Conservation (phyloP, 1,284 basidiomycete genomes). For the Ustilago loliicola region DNA sequence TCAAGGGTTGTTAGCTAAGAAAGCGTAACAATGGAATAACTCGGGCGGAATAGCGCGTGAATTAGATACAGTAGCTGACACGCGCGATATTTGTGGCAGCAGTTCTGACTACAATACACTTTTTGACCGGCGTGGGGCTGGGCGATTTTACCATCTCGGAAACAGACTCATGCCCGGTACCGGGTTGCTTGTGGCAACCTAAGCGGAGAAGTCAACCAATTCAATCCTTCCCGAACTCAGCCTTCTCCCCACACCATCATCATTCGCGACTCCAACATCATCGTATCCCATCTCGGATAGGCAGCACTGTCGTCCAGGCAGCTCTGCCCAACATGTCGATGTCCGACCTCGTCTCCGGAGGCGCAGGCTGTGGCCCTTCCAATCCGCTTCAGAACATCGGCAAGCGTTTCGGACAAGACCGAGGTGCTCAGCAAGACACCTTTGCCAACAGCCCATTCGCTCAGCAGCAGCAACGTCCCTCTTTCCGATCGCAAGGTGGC, state of each 20-base stretch:
- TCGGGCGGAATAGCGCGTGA: slow-evolving; percentile 8
- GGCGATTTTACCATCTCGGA: not conserved
- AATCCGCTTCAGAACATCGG: slow-evolving; percentile 67
- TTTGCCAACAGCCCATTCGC: slow-evolving; percentile 16
- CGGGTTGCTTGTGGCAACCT: too few relatives aligned
- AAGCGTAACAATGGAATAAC: not conserved
- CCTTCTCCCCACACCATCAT: not conserved
- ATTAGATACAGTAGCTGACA: slow-evolving; percentile 8
- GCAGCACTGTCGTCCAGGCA: not conserved
- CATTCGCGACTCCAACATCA: not conserved
- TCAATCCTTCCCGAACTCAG: slow-evolving; percentile 1
- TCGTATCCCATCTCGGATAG: not conserved
- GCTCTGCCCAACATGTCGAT: slow-evolving; percentile 53
- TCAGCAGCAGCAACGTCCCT: slow-evolving; percentile 18
- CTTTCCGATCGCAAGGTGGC: slow-evolving; percentile 32
- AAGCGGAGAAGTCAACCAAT: too few relatives aligned
- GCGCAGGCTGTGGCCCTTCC: slow-evolving; percentile 66
- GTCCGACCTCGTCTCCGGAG: slow-evolving; percentile 66
- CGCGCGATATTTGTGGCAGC: slow-evolving; percentile 23
- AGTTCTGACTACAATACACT: not conserved
- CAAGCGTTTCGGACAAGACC: slow-evolving; percentile 67
- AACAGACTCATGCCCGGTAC: too few relatives aligned
- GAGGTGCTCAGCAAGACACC: slow-evolving; percentile 60
- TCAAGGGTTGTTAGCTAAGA: too few relatives aligned
- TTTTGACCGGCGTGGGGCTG: not conserved